These are phyloP conservation scores for Leccinum ochraceum DNA, from an alignment of 768 basidiomycete species.

Conservation along the genomic window DNA sequence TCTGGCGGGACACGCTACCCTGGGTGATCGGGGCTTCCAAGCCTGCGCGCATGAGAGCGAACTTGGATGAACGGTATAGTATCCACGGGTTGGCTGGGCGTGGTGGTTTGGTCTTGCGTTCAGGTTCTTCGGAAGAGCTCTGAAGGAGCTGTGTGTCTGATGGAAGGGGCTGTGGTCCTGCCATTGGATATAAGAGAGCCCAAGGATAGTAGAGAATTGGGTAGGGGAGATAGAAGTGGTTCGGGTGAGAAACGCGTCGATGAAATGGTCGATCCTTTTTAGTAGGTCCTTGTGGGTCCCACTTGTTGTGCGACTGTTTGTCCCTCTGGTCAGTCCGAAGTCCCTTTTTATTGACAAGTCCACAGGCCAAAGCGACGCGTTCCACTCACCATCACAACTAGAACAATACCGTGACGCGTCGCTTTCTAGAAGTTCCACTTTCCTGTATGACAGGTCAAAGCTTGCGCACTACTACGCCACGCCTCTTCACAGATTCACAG, in stretches of 20 bases:
- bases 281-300: slow-evolving; percentile 39
- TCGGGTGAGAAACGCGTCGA: slow-evolving; percentile 30
- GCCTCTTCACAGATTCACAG: not conserved
- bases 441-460: slow-evolving; percentile 19
- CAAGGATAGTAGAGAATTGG: slow-evolving; percentile 2
- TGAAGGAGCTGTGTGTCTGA: not conserved
- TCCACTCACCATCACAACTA: slow-evolving; percentile 20
- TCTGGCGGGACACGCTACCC: slow-evolving; percentile 62
- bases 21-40: slow-evolving; percentile 45
- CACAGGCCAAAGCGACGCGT: slow-evolving; percentile 10
- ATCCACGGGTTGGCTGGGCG: slow-evolving; percentile 87
- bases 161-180: slow-evolving; percentile 7
- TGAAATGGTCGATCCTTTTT: slow-evolving; percentile 28
- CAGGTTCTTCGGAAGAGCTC: slow-evolving; percentile 9
- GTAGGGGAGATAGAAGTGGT: slow-evolving; percentile 21
- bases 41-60: slow-evolving; percentile 30
- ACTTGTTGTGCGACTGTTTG: slow-evolving; percentile 35
- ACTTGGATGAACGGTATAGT: slow-evolving; percentile 67
- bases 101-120: slow-evolving; percentile 41
- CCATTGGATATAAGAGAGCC: slow-evolving; percentile 21
- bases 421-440: not conserved
- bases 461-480: not conserved
- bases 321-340: not conserved
- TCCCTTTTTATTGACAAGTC: slow-evolving; percentile 14
- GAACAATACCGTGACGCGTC: not conserved